Evolutionary conservation across 1,284 basidiomycete species (phyloP).

Genomic region (Melampsora americana): DNA sequence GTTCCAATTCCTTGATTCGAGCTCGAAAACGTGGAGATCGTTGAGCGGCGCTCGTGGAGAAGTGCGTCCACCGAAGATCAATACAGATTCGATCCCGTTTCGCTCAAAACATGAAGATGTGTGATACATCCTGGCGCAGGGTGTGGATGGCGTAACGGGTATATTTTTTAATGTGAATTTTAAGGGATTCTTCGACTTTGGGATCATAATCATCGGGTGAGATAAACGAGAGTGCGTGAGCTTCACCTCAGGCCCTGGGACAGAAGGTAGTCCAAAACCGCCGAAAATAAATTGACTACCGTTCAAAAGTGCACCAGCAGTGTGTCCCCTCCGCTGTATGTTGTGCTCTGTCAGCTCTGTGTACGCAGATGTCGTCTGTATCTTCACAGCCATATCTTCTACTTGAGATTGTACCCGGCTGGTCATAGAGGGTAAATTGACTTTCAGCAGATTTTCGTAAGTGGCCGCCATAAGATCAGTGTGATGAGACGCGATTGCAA

Average conservation of each 20-base stretch:
- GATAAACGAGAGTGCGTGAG: conserved; percentile 29
- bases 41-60: conserved; percentile 20
- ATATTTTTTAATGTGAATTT: conserved; percentile 1
- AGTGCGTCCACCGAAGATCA: conserved; percentile 38
- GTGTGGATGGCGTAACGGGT: conserved; percentile 23
- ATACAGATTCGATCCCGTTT: neutral
- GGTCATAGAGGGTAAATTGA: conserved; percentile 18
- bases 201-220: conserved; percentile 23
- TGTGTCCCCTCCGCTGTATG: conserved; percentile 39
- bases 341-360: neutral
- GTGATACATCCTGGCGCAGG: conserved; percentile 35
- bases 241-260: conserved; percentile 4
- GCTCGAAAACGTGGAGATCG: conserved; percentile 28
- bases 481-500: conserved; percentile 39
- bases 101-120: neutral
- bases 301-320: conserved; percentile 13
- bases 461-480: conserved; percentile 1
- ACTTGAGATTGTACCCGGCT: neutral
- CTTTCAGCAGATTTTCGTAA: neutral
- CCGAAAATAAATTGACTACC: conserved; percentile 28
- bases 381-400: neutral
- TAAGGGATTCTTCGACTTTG: neutral
- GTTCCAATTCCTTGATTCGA: conserved; percentile 10
- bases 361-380: neutral
- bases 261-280: conserved; percentile 30